A percentile compares a stretch with the other conserved stretches of the same genome.
phyloP scores from a whole-genome alignment of 176 grass and related monocot species.

The Ensete glaucum region DNA sequence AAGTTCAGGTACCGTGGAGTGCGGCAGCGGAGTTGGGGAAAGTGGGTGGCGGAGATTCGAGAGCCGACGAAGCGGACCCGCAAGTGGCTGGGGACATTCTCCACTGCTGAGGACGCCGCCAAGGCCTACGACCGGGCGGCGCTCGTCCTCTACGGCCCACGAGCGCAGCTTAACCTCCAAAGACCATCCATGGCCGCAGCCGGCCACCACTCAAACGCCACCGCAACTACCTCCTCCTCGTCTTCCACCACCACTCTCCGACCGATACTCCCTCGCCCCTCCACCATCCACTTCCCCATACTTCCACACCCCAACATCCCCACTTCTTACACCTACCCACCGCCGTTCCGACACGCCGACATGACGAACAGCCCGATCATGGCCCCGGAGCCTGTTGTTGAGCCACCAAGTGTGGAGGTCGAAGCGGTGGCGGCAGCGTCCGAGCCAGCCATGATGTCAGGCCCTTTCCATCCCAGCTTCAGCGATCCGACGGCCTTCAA shows the following conservation, averaged over 20 bases:
- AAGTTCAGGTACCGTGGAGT: conserved; percentile 16
- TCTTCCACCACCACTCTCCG: conserved; percentile 23
- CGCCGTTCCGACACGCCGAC: conserved; percentile 21
- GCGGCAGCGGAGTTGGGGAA: conserved; percentile 18
- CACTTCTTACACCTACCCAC: background rate
- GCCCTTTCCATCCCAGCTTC: background rate
- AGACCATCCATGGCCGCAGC: background rate
- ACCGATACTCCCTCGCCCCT: conserved; percentile 22
- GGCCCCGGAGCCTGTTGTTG: background rate
- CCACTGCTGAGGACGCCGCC: conserved; percentile 87
- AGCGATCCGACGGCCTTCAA: conserved; percentile 10
- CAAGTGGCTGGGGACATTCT: conserved; percentile 73
- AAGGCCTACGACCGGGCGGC: conserved; percentile 80
- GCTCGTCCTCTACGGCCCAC: conserved; percentile 65
- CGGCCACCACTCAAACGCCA: background rate
- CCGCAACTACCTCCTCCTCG: conserved; percentile 18
- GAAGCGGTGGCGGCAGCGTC: background rate
- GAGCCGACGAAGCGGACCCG: conserved; percentile 21
- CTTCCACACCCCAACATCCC: background rate
- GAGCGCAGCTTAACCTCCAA: conserved; percentile 84
- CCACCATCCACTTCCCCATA: conserved; percentile 12
- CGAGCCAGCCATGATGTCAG: background rate
- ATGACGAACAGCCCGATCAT: background rate
- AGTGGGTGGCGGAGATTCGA: conserved; percentile 23
- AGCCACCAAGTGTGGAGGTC: background rate